Percentiles rank a stretch among this genome's conserved stretches.
These are phyloP conservation scores for Lablab purpureus DNA, from an alignment of 306 rosid genomes.

Conservation along the genomic window DNA sequence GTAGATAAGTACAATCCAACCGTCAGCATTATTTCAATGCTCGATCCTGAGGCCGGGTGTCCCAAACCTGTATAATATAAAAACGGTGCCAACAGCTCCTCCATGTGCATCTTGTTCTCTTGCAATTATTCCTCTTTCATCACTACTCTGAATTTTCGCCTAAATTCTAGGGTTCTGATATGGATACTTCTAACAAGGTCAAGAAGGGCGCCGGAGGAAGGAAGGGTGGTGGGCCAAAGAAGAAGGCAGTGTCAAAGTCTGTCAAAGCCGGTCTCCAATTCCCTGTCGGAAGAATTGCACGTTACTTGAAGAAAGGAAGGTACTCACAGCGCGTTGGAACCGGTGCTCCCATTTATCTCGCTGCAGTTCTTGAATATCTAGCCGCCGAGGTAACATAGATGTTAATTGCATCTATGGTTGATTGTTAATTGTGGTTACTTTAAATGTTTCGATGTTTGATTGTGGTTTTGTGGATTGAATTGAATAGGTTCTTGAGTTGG, in stretches of 20 bases:
- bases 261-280: constrained; percentile 77
- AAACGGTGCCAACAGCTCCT: neutral
- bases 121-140: neutral
- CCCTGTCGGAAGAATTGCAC: constrained; percentile 76
- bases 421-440: neutral
- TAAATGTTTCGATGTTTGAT: neutral
- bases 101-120: neutral
- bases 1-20: neutral
- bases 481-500: constrained; percentile 78
- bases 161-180: neutral
- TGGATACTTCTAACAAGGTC: constrained; percentile 61
- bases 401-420: neutral
- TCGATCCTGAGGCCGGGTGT: neutral
- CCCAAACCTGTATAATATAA: constrained; percentile 5
- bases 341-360: constrained; percentile 72
- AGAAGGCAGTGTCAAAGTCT: constrained; percentile 69
- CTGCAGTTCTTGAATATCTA: constrained; percentile 78
- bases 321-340: constrained; percentile 67
- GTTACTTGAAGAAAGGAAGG: constrained; percentile 70
- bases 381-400: constrained; percentile 67
- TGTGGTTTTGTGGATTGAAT: neutral
- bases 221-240: constrained; percentile 60
- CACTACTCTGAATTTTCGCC: neutral
- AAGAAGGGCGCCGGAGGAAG: constrained; percentile 70
- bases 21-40: no score